phyloP scores from a whole-genome alignment of 768 basidiomycete genomes.

The Astraeus odoratus region DNA sequence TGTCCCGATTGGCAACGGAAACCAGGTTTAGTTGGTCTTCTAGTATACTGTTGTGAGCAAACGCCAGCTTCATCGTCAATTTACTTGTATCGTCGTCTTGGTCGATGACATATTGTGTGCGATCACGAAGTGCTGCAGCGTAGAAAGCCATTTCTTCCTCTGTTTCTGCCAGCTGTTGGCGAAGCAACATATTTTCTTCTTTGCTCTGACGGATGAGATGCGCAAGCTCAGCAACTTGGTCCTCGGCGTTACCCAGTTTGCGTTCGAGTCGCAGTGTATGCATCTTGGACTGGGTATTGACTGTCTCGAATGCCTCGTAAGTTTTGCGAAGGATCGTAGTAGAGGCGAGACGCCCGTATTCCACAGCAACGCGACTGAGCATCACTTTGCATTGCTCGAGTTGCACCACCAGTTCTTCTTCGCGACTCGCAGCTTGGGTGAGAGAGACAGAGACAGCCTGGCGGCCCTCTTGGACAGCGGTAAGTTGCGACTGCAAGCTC shows the following conservation, averaged over 20 bases:
- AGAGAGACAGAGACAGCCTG: conserved; percentile 26
- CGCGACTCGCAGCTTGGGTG: conserved; percentile 29
- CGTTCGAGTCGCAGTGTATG: conserved; percentile 52
- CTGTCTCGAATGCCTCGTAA: conserved; percentile 34
- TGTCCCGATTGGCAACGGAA: conserved; percentile 9
- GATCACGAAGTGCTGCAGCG: conserved; percentile 8
- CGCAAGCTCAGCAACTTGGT: conserved; percentile 58
- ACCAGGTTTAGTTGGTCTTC: conserved; percentile 8
- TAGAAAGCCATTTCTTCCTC: conserved; percentile 15
- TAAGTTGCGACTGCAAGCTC: conserved; percentile 32
- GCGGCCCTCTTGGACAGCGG: conserved; percentile 28
- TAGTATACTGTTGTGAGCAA: conserved; percentile 13
- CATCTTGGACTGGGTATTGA: conserved; percentile 33
- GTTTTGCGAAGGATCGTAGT: conserved; percentile 33
- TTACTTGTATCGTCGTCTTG: background rate
- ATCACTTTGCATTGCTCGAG: conserved; percentile 44
- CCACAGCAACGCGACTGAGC: conserved; percentile 42
- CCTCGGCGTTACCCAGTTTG: conserved; percentile 62
- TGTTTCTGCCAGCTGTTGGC: conserved; percentile 11
- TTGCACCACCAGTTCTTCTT: conserved; percentile 41
- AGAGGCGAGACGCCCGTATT: conserved; percentile 46
- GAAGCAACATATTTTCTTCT: conserved; percentile 44
- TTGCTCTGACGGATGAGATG: conserved; percentile 52
- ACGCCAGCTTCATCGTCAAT: conserved; percentile 16
- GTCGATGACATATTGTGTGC: background rate